These are phyloP conservation scores for Bolboschoenus planiculmis DNA, from an alignment of 176 grass and related monocot genomes.

Conservation along the genomic window DNA sequence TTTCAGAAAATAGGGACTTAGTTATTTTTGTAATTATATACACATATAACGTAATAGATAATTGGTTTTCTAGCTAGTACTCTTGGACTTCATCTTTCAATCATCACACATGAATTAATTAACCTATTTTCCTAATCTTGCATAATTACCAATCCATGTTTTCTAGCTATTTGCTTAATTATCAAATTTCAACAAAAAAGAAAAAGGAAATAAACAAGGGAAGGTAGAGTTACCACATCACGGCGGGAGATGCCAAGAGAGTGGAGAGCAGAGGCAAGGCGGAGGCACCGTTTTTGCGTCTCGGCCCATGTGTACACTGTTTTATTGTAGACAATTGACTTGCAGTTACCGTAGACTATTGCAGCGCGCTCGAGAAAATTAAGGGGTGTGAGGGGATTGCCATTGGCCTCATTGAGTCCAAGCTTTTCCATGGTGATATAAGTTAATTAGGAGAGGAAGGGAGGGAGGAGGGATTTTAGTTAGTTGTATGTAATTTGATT, in stretches of 20 bases:
- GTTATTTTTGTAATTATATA: background rate
- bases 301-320: conserved; percentile 69
- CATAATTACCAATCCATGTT: background rate
- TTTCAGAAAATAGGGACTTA: background rate
- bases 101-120: background rate
- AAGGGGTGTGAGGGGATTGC: conserved; percentile 53
- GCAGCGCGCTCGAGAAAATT: conserved; percentile 62
- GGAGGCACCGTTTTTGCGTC: conserved; percentile 56
- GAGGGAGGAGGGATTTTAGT: background rate
- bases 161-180: background rate
- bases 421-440: conserved; percentile 33
- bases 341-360: conserved; percentile 44
- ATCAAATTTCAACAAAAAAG: background rate
- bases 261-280: conserved; percentile 68
- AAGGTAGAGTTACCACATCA: conserved; percentile 36
- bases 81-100: background rate
- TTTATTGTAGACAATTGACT: conserved; percentile 58
- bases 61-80: background rate
- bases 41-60: background rate
- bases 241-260: conserved; percentile 60
- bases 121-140: background rate
- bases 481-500: background rate
- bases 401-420: conserved; percentile 46
- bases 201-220: background rate
- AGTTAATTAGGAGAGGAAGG: background rate